Base-by-base conservation (phyloP, 2,329 filamentous ascomycete species). In the Cladosporium halotolerans region DNA sequence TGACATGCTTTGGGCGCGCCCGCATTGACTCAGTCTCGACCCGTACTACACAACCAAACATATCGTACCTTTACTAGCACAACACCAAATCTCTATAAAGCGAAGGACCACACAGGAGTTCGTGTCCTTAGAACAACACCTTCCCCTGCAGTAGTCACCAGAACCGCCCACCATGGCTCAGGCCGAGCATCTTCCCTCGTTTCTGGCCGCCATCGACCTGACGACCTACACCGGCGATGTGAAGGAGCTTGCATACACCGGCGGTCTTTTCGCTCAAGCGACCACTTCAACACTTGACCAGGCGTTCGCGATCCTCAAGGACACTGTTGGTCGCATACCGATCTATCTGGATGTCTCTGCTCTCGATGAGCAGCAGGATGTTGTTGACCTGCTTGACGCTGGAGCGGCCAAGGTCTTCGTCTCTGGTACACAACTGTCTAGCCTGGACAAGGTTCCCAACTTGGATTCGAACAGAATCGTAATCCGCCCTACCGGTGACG, bases 351-450 rank as follows among this genome's bases (percentile, higher is more conserved):
- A 96, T 63, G 89, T 84, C 47, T 85, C 87, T 4, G 73, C 73
- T 18, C 77, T 97, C 38, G 70, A 80, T 32, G 83, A 83, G 9
- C 75, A 76, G 52, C 85, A 90, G 60, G 86, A 95, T 58, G 76
- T 97, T 34, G 73, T 92, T 51, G 80, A 86, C 44, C 78, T 97
- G 34, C 82, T 99, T 53, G 88, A 99, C 68, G 81, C 84, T 58
- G 93, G 93, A 55, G 89, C 90, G 6, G 81, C 84, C 49, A 93
- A 86, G 68, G 85, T 93, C 57, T 93, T 97, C 68, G 87, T 96
- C 47, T 79, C 80, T 14, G 79, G 84, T 45, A 78, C 83, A 53
- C 86, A 89, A 67, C 74, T 95, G 50, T 74, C 76, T 39, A 69
- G 73, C 14, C 70, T 86, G 41, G 71, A 77, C 48, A 62, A 73